Conservation (phyloP, 2,329 filamentous ascomycete genomes). For the Madurella mycetomatis region DNA sequence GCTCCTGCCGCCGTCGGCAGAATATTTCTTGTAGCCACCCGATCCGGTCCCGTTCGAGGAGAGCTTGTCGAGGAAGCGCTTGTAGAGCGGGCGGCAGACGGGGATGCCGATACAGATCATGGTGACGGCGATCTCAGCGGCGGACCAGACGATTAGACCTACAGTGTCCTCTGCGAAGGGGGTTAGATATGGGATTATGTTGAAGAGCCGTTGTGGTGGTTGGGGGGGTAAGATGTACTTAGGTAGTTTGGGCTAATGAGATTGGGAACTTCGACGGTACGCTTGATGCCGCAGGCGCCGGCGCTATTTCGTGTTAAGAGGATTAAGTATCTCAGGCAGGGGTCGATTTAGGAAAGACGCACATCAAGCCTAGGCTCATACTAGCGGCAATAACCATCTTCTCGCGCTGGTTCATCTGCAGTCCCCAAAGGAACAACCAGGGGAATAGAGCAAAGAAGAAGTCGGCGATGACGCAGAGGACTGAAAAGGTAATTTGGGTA, state of each 20-base stretch:
- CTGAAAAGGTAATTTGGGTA: background rate
- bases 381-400: constrained; percentile 18
- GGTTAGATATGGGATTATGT: background rate
- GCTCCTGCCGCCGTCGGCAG: background rate
- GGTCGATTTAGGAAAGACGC: background rate
- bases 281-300: constrained; percentile 19
- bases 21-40: constrained; percentile 10
- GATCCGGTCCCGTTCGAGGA: constrained; percentile 1
- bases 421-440: constrained; percentile 19
- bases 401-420: constrained; percentile 18
- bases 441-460: constrained; percentile 19
- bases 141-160: constrained; percentile 23
- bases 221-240: background rate
- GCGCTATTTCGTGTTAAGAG: constrained; percentile 5
- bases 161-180: constrained; percentile 13
- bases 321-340: too few species aligned
- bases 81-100: constrained; percentile 21
- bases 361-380: constrained; percentile 19
- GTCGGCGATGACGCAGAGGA: constrained; percentile 13
- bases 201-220: background rate
- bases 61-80: constrained; percentile 13
- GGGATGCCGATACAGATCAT: constrained; percentile 25
- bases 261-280: constrained; percentile 12
- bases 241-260: constrained; percentile 17
- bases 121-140: constrained; percentile 25